Evolutionary conservation across 108 stramenopile species (phyloP), one percentile per base, ranked within the genome.

Genomic region (Fragilaria crotonensis): DNA sequence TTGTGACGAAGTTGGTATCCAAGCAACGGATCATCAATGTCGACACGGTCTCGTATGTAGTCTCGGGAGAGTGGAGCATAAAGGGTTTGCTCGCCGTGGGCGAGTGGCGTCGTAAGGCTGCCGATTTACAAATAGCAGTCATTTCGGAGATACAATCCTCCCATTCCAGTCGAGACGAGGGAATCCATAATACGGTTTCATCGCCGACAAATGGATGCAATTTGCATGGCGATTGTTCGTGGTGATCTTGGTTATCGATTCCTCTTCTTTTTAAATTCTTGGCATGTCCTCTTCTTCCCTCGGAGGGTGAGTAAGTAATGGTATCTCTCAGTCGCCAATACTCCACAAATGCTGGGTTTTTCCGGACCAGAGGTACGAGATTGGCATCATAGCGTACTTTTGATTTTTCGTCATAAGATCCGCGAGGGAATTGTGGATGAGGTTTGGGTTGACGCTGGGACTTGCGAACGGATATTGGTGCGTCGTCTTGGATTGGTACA

Each of bases 21-120:
- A 5, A 57, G n/a, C 48, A 83, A 58, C 1, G 85, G 85, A 67
- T 87, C 85, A 60, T 87, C 85, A 64, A 83, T 80, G 44, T 82
- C 76, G n/a, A 82, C 66, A 2, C 85, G 67, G 63, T 87, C 85
- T n/a, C 66, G 56, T 50, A 87, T 82, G 65, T 82, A 87, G 11
- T 66, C 70, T 20, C 48, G 54, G 7, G 73, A 72, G 3, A 84
- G 65, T 0, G 84, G 84, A 33, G 76, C 54, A 47, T 57, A 22
- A 26, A 61, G 19, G 57, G 46, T 36, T 63, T 59, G 7, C 14
- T 32, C 14, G 56, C 0, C 45, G 25, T 46, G 9, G n/a, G 25
- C 14, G 25, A 56, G 36, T 72, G 68, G 1, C 53, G 31, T 30
- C 72, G 57, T 23, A 70, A 28, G 11, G 71, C 78, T 22, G 76